A percentile compares a stretch with the other conserved stretches of the same genome.
phyloP scores from a whole-genome alignment of 2,329 filamentous ascomycete genomes.

The Pseudogymnoascus sp. region DNA sequence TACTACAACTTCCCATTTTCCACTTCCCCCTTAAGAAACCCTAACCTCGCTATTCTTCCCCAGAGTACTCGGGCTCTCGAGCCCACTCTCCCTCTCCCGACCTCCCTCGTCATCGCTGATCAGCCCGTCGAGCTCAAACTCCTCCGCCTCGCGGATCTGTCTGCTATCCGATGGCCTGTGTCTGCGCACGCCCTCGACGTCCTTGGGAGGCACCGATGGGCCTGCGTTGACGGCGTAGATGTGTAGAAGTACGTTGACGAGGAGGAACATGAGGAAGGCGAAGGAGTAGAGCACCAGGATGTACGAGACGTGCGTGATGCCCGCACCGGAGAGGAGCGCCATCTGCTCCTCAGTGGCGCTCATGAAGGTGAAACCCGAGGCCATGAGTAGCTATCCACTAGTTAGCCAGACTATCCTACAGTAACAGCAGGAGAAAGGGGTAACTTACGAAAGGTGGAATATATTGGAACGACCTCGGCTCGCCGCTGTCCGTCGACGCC shows the following conservation, averaged over 20 bases:
- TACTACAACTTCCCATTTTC: not conserved
- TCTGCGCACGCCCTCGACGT: constrained; percentile 23
- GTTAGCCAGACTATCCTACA: not conserved
- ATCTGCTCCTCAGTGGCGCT: constrained; percentile 96
- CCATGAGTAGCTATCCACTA: constrained; percentile 65
- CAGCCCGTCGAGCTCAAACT: constrained; percentile 87
- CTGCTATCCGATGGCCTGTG: constrained; percentile 41
- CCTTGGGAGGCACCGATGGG: constrained; percentile 30
- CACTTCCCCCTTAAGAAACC: constrained; percentile 1
- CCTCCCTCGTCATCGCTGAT: constrained; percentile 78
- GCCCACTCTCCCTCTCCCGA: constrained; percentile 32
- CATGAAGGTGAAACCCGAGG: constrained; percentile 95
- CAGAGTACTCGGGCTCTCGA: constrained; percentile 43
- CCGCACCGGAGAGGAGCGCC: constrained; percentile 62
- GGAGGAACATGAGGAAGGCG: constrained; percentile 85
- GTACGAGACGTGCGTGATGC: constrained; percentile 85
- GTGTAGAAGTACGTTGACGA: constrained; percentile 76
- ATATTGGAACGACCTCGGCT: constrained; percentile 68
- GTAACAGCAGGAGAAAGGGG: constrained; percentile 13
- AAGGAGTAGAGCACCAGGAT: constrained; percentile 86
- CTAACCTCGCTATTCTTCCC: constrained; percentile 37
- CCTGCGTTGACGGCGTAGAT: constrained; percentile 62
- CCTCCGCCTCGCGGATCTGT: constrained; percentile 71
- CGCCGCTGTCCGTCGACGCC: constrained; percentile 57
- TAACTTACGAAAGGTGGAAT: constrained; percentile 61